Conservation (phyloP, 139 green algal genomes). For the Tetratostichococcus sp. region DNA sequence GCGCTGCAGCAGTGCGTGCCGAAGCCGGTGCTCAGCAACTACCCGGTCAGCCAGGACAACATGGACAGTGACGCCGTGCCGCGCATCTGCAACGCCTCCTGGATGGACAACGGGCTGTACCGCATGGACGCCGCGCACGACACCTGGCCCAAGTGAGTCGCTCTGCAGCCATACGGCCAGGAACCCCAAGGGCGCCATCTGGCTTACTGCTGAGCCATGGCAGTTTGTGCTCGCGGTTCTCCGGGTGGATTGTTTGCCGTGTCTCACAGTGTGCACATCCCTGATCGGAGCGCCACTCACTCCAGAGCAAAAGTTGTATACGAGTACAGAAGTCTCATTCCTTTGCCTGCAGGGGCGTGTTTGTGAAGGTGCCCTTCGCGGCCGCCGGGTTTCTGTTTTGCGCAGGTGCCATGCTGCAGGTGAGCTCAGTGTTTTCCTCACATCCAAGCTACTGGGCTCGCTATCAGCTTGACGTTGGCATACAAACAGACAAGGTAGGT, state of each 20-base stretch:
- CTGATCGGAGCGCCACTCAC: too few species aligned
- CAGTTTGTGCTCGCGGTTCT: too few species aligned
- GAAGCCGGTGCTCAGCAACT: not conserved
- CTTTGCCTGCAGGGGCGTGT: not conserved
- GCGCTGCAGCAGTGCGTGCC: not conserved
- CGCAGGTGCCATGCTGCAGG: not conserved
- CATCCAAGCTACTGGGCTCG: too few species aligned
- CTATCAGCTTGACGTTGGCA: too few species aligned
- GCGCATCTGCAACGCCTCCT: slow-evolving; percentile 1
- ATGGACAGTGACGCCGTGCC: not conserved
- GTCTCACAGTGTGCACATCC: too few species aligned
- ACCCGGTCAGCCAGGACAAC: not conserved
- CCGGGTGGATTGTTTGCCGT: too few species aligned
- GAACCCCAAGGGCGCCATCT: too few species aligned
- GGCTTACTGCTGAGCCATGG: too few species aligned
- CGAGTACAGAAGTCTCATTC: too few species aligned
- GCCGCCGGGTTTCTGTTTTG: not conserved
- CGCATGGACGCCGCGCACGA: not conserved
- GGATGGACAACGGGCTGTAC: not conserved
- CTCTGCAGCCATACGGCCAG: too few species aligned
- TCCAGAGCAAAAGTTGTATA: too few species aligned
- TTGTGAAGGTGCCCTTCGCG: not conserved
- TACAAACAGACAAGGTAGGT: too few species aligned
- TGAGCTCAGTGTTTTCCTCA: not conserved
- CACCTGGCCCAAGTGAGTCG: not conserved